Conservation (phyloP, 2,329 filamentous ascomycete genomes). For the Penicillium sp. region DNA sequence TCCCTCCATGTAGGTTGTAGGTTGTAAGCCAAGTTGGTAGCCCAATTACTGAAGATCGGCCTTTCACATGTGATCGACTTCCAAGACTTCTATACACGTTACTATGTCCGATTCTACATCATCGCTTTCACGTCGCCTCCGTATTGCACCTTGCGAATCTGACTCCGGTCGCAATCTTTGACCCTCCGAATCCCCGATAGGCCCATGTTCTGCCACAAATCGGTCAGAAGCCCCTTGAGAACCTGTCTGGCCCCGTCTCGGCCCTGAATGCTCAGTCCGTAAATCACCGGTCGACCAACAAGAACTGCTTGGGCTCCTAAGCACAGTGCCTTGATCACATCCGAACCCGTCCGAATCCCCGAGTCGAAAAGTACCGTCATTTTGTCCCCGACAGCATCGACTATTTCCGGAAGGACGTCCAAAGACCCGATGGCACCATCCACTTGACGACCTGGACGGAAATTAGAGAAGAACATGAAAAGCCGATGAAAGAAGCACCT, state of each 20-base stretch:
- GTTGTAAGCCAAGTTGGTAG: not conserved
- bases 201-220: constrained; percentile 50
- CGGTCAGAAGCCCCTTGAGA: constrained; percentile 44
- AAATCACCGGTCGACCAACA: constrained; percentile 51
- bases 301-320: constrained; percentile 52
- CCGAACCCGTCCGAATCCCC: constrained; percentile 43
- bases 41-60: not conserved
- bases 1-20: not conserved
- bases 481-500: constrained; percentile 1
- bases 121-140: constrained; percentile 29
- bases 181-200: constrained; percentile 43
- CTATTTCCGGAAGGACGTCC: constrained; percentile 52
- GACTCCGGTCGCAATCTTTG: constrained; percentile 27
- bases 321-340: constrained; percentile 46
- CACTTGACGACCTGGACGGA: constrained; percentile 36
- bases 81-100: not conserved
- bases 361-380: constrained; percentile 46
- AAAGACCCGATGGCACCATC: constrained; percentile 46
- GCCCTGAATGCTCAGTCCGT: constrained; percentile 50
- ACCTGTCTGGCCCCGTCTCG: constrained; percentile 48
- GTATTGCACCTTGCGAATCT: constrained; percentile 31
- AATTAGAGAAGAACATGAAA: not conserved
- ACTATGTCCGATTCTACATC: constrained; percentile 18
- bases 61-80: constrained; percentile 5
- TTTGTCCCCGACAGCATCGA: constrained; percentile 48